Base-by-base conservation (phyloP, 129 eudicot genomes). In the Chrysanthemum seticuspe region DNA sequence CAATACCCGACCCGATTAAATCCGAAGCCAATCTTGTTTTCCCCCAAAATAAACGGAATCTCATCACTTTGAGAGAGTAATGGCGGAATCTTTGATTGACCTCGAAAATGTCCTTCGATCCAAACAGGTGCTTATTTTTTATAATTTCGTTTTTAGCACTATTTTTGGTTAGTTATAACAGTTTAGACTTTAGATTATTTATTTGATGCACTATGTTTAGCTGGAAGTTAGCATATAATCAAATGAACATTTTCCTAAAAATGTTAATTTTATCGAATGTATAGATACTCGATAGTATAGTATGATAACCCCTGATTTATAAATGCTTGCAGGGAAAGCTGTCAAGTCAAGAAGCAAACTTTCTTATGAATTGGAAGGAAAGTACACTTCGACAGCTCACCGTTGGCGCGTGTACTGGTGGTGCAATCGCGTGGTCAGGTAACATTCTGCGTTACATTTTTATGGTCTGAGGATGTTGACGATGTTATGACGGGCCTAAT, bases 371-470 rank as follows among this genome's bases (percentile, higher is more conserved):
- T 15, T 90, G 88, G 83, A 90, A 83, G 77, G 77, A 63, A 51
- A 72, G 57, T 8, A 87, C 84, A 12, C 31, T 87, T 62, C 85
- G 76, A 70, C 87, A 78, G 54, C 85, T 83, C 50, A 75, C 88
- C 6, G 59, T 84, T 65, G 92, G 92, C 70, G 85, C 81, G n/a
- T 72, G 74, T 45, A 83, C 76, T 56, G 85, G 88, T 78, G 87
- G 84, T 10, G 82, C 83, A 72, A 34, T 78, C 29, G 77, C 81
- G 15, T 86, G 92, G 92, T 82, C 88, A 78, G 96, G 92, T 89
- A 80, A 65, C 61, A 49, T 18, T 72, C 10, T 51, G 51, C 71
- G 68, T 27, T 10, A 21, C 25, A 15, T 69, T 69, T 69, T 13
- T 40, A 36, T 15, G 12, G 21, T 65, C 6, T 40, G 15, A 63